Evolutionary conservation across 2,329 filamentous ascomycete genomes (phyloP), one percentile per base, ranked within the genome.

Genomic region (Aspergillus sp.): DNA sequence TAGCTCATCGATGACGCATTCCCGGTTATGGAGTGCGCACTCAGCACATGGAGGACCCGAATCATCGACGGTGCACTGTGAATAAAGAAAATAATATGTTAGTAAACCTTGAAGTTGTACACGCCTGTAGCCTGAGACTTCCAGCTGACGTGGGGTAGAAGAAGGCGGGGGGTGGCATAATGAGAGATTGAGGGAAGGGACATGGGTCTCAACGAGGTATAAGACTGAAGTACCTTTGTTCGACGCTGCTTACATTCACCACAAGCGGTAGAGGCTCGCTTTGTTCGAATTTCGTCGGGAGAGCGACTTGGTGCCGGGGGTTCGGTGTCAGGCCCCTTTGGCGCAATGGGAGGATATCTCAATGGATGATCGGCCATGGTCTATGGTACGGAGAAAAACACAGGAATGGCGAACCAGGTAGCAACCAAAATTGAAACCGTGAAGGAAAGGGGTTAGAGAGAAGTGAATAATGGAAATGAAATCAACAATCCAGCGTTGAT

Each of bases 211-310:
- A 48, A 11, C 15, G n/a, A 17, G 23, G 14, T 43, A 15, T 44
- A 17, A 52, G 37, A 35, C 11, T 49, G 15, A 57, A 50, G 43
- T 72, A 76, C 73, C 71, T 70, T 75, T 47, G 71, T 75, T 43
- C 73, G 70, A 52, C 72, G 67, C 55, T 63, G 68, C 60, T 76
- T 70, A 61, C 73, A 76, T 60, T 75, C 72, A 35, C 62, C 65
- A 59, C 73, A 76, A 33, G 73, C 73, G 15, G 69, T 72, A 7
- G 73, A 75, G 12, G 71, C 73, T 51, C 73, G 65, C 56, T 69
- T 73, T 46, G 70, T 68, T 49, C 69, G 69, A 47, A 56, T 59
- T 21, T 75, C 72, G 19, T 75, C 73, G 33, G 64, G 52, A 21
- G 55, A 53, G 41, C 55, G 57, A 41, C 59, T 64, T 39, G 59